These are phyloP conservation scores for Sporothrix variecibatus DNA, from an alignment of 2,329 filamentous ascomycete species.

Conservation along the genomic window DNA sequence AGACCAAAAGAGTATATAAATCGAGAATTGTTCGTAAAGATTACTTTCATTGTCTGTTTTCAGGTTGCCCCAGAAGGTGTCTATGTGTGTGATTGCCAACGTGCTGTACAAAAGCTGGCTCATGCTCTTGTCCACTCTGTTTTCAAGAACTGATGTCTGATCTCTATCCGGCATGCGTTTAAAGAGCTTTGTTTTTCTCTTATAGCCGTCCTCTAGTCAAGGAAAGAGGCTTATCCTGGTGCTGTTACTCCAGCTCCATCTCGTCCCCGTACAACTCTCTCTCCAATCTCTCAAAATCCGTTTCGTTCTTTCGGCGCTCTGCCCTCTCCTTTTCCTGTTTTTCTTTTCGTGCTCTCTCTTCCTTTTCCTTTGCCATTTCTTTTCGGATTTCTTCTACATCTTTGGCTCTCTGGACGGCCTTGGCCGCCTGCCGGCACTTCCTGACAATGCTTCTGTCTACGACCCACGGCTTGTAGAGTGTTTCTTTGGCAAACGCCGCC, in stretches of 20 bases:
- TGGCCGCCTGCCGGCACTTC: conserved; percentile 52
- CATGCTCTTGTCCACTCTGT: neutral
- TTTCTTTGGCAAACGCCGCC: conserved; percentile 49
- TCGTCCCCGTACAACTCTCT: neutral
- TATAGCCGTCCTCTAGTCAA: neutral
- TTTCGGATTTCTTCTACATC: neutral
- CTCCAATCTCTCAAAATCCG: neutral
- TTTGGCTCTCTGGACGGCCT: conserved; percentile 31
- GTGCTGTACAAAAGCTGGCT: neutral
- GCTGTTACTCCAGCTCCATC: neutral
- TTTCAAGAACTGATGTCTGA: neutral
- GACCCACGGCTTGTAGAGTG: conserved; percentile 58
- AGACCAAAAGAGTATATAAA: neutral
- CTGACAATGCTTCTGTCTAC: conserved; percentile 52
- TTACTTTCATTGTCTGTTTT: no score
- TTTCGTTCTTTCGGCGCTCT: neutral
- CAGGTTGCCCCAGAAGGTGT: no score
- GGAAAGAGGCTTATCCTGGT: neutral
- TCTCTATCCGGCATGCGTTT: neutral
- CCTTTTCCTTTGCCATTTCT: neutral
- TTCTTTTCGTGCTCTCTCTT: neutral
- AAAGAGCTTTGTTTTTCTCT: neutral
- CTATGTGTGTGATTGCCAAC: no score
- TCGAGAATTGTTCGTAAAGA: no score
- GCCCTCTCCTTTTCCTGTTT: neutral